These are phyloP conservation scores for Karstenula rhodostoma DNA, from an alignment of 2,329 filamentous ascomycete genomes.

Conservation along the genomic window DNA sequence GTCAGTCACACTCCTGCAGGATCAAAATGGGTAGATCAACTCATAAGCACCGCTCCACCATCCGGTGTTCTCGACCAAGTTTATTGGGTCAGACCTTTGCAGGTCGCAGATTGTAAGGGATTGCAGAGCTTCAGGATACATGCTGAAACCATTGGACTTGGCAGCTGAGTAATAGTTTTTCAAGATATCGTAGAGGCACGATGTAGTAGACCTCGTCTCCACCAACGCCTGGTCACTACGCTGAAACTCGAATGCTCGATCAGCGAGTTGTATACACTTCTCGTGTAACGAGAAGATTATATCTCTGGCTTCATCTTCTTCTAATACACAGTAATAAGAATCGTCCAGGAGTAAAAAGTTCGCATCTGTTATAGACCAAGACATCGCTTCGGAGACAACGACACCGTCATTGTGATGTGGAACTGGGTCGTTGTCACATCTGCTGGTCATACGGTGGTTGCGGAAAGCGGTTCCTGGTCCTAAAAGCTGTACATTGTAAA, in stretches of 20 bases:
- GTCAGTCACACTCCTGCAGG: not conserved
- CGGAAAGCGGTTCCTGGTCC: slow-evolving; percentile 21
- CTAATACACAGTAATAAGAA: slow-evolving; percentile 17
- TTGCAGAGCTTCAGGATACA: slow-evolving; percentile 30
- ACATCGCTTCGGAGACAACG: slow-evolving; percentile 31
- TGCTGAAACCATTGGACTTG: not conserved
- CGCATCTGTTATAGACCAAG: slow-evolving; percentile 22
- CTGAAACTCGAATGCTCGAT: slow-evolving; percentile 25
- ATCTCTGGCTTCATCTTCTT: slow-evolving; percentile 18
- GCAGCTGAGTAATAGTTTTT: not conserved
- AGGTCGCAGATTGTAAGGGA: slow-evolving; percentile 17
- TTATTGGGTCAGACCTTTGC: slow-evolving; percentile 31
- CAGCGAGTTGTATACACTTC: slow-evolving; percentile 31
- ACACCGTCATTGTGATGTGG: slow-evolving; percentile 16
- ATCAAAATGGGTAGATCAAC: slow-evolving; percentile 15
- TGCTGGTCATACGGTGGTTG: slow-evolving; percentile 21
- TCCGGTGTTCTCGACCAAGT: slow-evolving; percentile 28
- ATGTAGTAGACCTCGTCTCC: not conserved
- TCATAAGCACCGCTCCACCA: slow-evolving; percentile 39
- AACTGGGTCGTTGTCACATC: slow-evolving; percentile 20
- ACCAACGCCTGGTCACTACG: not conserved
- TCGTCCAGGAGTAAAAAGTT: slow-evolving; percentile 27
- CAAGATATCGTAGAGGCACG: not conserved
- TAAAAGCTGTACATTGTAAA: slow-evolving; percentile 32
- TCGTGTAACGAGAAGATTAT: slow-evolving; percentile 37